Percentiles rank a stretch among this genome's conserved stretches.
Conservation (phyloP, 148 eudicot genomes). For the Persicaria maculosa region DNA sequence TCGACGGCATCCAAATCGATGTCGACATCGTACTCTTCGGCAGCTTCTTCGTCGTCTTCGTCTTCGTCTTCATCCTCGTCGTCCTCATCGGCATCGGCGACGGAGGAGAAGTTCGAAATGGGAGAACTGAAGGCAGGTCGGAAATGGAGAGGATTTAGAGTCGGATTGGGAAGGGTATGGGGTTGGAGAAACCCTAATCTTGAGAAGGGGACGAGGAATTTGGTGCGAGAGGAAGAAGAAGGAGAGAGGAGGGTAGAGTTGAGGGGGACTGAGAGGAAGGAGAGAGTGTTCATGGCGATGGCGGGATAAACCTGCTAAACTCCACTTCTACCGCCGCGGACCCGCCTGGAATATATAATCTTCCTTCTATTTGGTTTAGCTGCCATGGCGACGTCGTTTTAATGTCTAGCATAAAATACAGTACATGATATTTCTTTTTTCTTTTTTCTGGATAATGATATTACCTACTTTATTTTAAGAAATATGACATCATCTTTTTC, state of each 20-base stretch:
- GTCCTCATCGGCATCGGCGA: slow-evolving; percentile 36
- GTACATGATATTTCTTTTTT: no score
- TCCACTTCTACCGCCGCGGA: slow-evolving; percentile 1
- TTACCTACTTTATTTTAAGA: no score
- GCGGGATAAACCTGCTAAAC: slow-evolving; percentile 44
- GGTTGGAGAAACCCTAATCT: slow-evolving; percentile 25
- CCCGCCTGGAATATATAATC: no score
- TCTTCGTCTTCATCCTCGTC: slow-evolving; percentile 29
- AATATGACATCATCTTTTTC: no score
- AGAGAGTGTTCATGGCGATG: slow-evolving; percentile 82
- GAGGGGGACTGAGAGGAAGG: slow-evolving; percentile 25
- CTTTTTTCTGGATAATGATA: no score
- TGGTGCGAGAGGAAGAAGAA: slow-evolving; percentile 12
- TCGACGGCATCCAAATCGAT: slow-evolving; percentile 17
- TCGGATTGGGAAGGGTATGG: slow-evolving; percentile 14
- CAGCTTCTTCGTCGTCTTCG: slow-evolving; percentile 61
- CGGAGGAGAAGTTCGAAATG: slow-evolving; percentile 20
- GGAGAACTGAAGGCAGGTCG: slow-evolving; percentile 35
- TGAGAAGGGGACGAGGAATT: slow-evolving; percentile 17
- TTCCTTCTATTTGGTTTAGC: no score
- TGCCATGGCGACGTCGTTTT: no score
- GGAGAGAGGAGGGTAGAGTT: slow-evolving; percentile 13
- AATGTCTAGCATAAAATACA: no score
- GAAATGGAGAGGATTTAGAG: slow-evolving; percentile 17
- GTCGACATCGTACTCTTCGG: slow-evolving; percentile 50